Base-by-base conservation (phyloP, 768 basidiomycete species). In the Lactarius deliciosus region DNA sequence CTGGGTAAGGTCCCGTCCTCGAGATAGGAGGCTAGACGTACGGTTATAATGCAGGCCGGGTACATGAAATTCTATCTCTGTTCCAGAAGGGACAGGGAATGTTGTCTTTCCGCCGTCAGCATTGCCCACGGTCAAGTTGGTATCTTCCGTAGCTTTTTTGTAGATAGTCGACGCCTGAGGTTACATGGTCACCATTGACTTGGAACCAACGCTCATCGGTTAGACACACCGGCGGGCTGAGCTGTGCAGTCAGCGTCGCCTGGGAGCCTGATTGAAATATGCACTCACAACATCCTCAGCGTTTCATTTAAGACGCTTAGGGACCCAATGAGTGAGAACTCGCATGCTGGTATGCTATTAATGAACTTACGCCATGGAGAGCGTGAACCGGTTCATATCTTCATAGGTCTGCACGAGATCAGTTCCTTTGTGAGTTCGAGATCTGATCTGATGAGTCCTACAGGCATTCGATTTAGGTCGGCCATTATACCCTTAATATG, bases 21-120 rank as follows among this genome's bases (percentile, higher is more conserved):
- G 7, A n/a, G 18, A 53, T 32, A 30, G 7, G 15, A 18, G 2
- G n/a, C 16, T 30, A 16, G 20, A 22, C 61, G 16, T 73, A 84
- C 83, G 82, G 70, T 85, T 85, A 64, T 84, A 79, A 68, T 85
- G 84, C 30, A 85, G 64, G 13, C 77, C 83, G 25, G 77, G 71
- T 2, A 77, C 74, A 68, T 79, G 73, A 18, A 85, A 72, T 0
- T 65, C 62, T n/a, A 85, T 66, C 9, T 68, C 57, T 8, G 79
- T 77, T 40, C 79, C 83, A 64, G 79, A 77, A 8, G 83, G 83
- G 50, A 85, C 74, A 11, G 77, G 76, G 9, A 85, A 72, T 0
- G 73, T 72, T 25, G 69, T 74, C 58, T 75, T 77, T 65, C 80
- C 78, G 25, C 82, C 83, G 11, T 76, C 70, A 5, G 67, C 78